Percentiles rank a stretch among this genome's conserved stretches.
phyloP scores from a whole-genome alignment of 2,329 filamentous ascomycete species.

The Trichoderma aggressivum region DNA sequence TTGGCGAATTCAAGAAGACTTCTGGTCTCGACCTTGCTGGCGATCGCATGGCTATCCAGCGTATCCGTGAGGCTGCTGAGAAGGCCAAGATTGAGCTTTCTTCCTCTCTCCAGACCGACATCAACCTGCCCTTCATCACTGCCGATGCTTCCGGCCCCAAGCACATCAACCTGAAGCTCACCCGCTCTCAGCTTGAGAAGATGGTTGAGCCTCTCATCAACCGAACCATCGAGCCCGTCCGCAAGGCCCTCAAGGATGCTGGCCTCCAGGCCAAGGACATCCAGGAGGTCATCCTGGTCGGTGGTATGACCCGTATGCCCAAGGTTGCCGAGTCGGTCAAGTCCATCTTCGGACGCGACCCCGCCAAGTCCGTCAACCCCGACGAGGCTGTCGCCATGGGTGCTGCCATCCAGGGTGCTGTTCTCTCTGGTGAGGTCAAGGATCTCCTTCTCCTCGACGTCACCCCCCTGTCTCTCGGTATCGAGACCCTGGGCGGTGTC shows the following conservation, averaged over 20 bases:
- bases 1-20: conserved; percentile 95
- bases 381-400: conserved; percentile 98
- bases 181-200: conserved; percentile 85
- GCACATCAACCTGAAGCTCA: conserved; percentile 97
- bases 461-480: conserved; percentile 93
- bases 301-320: conserved; percentile 99
- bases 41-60: conserved; percentile 98
- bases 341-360: conserved; percentile 92
- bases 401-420: conserved; percentile 94
- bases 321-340: conserved; percentile 97
- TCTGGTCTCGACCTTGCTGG: conserved; percentile 82
- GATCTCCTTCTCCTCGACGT: conserved; percentile 94
- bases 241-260: conserved; percentile 96
- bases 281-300: conserved; percentile 95
- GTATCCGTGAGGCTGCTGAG: conserved; percentile 97
- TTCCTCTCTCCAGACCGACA: conserved; percentile 90
- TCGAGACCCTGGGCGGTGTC: conserved; percentile 96
- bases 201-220: conserved; percentile 87
- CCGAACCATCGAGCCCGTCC: conserved; percentile 85
- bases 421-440: conserved; percentile 94
- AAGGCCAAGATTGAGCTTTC: conserved; percentile 99
- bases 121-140: conserved; percentile 98
- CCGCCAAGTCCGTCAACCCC: conserved; percentile 97
- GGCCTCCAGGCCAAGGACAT: conserved; percentile 88
- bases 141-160: conserved; percentile 93